Conservation (phyloP, 2,329 filamentous ascomycete genomes). For the Fusarium sp. region DNA sequence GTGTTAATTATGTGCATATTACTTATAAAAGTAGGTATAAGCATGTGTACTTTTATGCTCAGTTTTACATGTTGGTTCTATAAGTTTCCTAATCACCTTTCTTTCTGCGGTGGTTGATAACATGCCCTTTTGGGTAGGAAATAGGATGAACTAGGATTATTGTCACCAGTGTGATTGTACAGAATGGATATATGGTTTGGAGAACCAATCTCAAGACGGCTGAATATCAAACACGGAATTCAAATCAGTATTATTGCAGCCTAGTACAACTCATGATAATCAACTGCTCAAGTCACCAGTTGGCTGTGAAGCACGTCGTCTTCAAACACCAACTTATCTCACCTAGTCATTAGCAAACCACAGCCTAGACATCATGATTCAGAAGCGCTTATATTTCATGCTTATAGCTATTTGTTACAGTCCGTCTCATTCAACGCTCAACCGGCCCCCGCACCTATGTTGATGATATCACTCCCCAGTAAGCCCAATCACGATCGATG, state of each 20-base stretch:
- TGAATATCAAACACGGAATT: neutral
- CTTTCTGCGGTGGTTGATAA: too few species aligned
- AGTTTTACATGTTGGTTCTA: neutral
- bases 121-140: neutral
- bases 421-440: slow-evolving; percentile 34
- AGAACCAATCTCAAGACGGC: neutral
- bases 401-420: slow-evolving; percentile 38
- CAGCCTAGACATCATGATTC: neutral
- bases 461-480: slow-evolving; percentile 10
- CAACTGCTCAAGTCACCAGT: slow-evolving; percentile 2
- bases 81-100: too few species aligned
- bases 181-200: neutral
- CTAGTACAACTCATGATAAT: neutral
- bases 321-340: slow-evolving; percentile 26
- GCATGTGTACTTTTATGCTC: neutral
- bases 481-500: slow-evolving; percentile 26
- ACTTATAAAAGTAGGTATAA: neutral
- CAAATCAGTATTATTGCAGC: neutral
- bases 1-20: neutral
- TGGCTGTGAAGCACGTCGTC: neutral
- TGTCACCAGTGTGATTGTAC: too few species aligned
- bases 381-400: slow-evolving; percentile 39
- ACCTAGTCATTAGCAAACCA: neutral
- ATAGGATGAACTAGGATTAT: neutral
- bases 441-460: slow-evolving; percentile 11